Evolutionary conservation across 2,329 filamentous ascomycete genomes (phyloP), one percentile per base, ranked within the genome.

Genomic region (Proliferodiscus dingleyae): DNA sequence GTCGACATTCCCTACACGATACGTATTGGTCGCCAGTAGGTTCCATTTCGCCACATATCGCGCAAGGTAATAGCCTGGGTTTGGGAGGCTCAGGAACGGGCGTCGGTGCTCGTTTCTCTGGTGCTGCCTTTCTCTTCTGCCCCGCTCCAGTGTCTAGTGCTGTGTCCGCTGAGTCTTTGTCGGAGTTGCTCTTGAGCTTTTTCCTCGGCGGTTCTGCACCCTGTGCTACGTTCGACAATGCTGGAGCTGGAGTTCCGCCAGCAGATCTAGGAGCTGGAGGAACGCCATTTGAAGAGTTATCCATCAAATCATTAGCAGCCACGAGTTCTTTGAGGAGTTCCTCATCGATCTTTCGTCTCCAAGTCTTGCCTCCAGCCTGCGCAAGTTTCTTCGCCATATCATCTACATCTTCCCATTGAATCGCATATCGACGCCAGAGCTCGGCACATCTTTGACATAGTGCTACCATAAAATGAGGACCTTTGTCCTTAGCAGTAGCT

Each of bases 341-440:
- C 64, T 97, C 91, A 54, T 98, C 93, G 46, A 95, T 83, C 62
- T 86, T 87, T 47, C 87, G 81, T 69, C 93, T 94, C 81, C 84
- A 90, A 4, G 87, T 85, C 56, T 88, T 84, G 37, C 87, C 86
- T 34, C 89, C 87, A 37, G 83, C 80, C 53, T 85, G 81, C 1
- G 83, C 80, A 33, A 94, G 82, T 69, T 95, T 95, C 70, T 90
- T 95, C 30, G 84, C 80, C 29, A 95, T 79, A 59, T 97, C 91
- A 33, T 97, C 93, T 11, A 89, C 78, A 55, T 95, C 88, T 66
- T 97, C 93, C 82, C 89, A 98, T 55, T 94, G 88, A 51, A 98
- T 89, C 13, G 85, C 91, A 66, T 98, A 98, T 54, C 91, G 87
- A 40, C 93, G 84, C 93, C 93, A 98, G 7, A 98, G 72, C 59